phyloP scores from a whole-genome alignment of 2,329 filamentous ascomycete genomes.

The Elsinoe ampelina region DNA sequence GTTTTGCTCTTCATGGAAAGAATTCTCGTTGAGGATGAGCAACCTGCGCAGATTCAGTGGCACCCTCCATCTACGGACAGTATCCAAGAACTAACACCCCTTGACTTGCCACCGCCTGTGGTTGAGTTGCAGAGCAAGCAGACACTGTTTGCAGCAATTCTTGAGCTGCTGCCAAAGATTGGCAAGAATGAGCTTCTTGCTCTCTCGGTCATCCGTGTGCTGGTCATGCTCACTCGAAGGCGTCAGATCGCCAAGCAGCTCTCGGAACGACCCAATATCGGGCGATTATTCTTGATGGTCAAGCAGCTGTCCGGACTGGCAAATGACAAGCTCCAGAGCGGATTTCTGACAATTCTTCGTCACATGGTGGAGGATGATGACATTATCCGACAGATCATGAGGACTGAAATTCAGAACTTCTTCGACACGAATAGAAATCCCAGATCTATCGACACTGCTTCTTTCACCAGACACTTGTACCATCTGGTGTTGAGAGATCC shows the following conservation, averaged over 20 bases:
- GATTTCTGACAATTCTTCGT: conserved; percentile 77
- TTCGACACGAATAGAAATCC: conserved; percentile 48
- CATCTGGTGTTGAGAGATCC: conserved; percentile 74
- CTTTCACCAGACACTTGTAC: conserved; percentile 67
- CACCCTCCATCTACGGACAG: conserved; percentile 37
- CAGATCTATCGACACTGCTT: conserved; percentile 55
- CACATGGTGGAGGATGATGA: conserved; percentile 93
- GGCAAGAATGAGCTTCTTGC: conserved; percentile 81
- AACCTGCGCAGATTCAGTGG: conserved; percentile 68
- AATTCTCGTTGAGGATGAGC: conserved; percentile 78
- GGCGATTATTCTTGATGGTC: conserved; percentile 86
- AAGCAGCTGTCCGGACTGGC: conserved; percentile 79
- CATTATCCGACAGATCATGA: conserved; percentile 84
- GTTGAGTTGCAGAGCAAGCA: conserved; percentile 57
- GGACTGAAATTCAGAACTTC: conserved; percentile 71
- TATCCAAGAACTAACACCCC: conserved; percentile 38
- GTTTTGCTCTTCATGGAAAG: conserved; percentile 84
- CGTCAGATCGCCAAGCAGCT: conserved; percentile 65
- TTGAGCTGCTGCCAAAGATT: conserved; percentile 75
- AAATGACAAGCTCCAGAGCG: conserved; percentile 62
- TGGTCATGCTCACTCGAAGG: conserved; percentile 79
- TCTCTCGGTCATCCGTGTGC: conserved; percentile 68
- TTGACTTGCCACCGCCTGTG: conserved; percentile 52
- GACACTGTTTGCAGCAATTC: conserved; percentile 64
- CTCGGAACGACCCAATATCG: conserved; percentile 80